These are phyloP conservation scores for Begonia fuchsioides DNA, from an alignment of 306 rosid genomes.

Conservation along the genomic window DNA sequence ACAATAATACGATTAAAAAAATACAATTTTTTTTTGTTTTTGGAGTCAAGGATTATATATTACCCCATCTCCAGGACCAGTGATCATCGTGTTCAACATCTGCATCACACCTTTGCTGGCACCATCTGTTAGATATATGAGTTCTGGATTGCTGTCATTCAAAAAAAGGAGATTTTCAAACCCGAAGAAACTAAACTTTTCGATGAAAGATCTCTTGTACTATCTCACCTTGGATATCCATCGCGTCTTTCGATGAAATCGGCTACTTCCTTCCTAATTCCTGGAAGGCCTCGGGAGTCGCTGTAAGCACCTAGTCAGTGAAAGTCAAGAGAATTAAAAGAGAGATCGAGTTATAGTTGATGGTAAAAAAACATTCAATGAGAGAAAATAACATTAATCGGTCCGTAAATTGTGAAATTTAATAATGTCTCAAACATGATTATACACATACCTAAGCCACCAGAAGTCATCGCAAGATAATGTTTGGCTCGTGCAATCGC, in stretches of 20 bases:
- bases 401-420: too few relatives aligned
- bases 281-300: slow-evolving; percentile 93
- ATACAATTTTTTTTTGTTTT: neutral
- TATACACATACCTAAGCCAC: slow-evolving; percentile 99
- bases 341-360: too few relatives aligned
- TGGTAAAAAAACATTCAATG: too few relatives aligned
- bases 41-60: slow-evolving; percentile 8
- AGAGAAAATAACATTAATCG: too few relatives aligned
- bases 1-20: slow-evolving; percentile 9
- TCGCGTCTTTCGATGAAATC: slow-evolving; percentile 87
- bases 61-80: slow-evolving; percentile 89
- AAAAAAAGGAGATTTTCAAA: slow-evolving; percentile 11
- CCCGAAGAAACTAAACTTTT: neutral
- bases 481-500: slow-evolving; percentile 93
- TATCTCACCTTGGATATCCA: slow-evolving; percentile 81
- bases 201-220: slow-evolving; percentile 1
- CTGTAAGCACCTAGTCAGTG: slow-evolving; percentile 74
- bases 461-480: slow-evolving; percentile 60
- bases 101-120: slow-evolving; percentile 99
- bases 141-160: slow-evolving; percentile 75
- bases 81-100: slow-evolving; percentile 72
- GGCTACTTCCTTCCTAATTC: slow-evolving; percentile 84
- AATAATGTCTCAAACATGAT: too few relatives aligned
- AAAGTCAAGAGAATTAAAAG: too few relatives aligned
- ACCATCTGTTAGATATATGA: slow-evolving; percentile 91